phyloP scores from a whole-genome alignment of 306 rosid genomes.

The Prunus padus region DNA sequence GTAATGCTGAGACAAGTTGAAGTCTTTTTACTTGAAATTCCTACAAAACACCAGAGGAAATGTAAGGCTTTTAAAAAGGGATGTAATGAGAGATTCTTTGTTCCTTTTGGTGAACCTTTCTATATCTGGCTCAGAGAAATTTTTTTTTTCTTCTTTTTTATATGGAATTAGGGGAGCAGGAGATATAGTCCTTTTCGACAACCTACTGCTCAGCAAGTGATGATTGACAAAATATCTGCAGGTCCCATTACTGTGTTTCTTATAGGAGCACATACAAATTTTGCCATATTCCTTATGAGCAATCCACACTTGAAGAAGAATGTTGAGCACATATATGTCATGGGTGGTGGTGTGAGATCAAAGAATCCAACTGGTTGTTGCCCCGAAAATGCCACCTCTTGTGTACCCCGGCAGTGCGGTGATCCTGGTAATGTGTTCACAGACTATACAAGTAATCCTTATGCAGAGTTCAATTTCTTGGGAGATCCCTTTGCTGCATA shows the following conservation, averaged over 20 bases:
- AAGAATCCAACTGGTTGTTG: conserved; percentile 89
- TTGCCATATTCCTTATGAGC: conserved; percentile 79
- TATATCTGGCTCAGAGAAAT: neutral
- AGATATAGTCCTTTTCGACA: conserved; percentile 65
- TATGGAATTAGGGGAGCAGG: conserved; percentile 62
- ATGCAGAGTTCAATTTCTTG: conserved; percentile 82
- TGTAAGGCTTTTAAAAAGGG: neutral
- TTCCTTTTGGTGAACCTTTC: conserved; percentile 19
- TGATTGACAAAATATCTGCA: conserved; percentile 71
- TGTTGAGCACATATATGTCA: conserved; percentile 71
- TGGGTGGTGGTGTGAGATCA: conserved; percentile 94
- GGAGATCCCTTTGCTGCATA: conserved; percentile 97
- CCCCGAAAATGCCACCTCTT: conserved; percentile 61
- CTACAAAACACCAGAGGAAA: neutral
- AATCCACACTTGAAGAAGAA: conserved; percentile 79
- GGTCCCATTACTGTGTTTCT: conserved; percentile 65
- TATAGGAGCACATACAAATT: conserved; percentile 76
- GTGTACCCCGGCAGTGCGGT: conserved; percentile 75
- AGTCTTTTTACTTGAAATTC: neutral
- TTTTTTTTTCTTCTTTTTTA: conserved; percentile 8
- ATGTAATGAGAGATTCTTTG: neutral
- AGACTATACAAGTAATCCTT: conserved; percentile 67
- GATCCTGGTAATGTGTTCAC: conserved; percentile 79
- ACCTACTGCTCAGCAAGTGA: conserved; percentile 78
- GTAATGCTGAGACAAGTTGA: too few species aligned